A percentile compares a stretch with the other conserved stretches of the same genome.
Evolutionary conservation across 2,329 filamentous ascomycete genomes (phyloP).

Genomic region (Sporothrix phasma): DNA sequence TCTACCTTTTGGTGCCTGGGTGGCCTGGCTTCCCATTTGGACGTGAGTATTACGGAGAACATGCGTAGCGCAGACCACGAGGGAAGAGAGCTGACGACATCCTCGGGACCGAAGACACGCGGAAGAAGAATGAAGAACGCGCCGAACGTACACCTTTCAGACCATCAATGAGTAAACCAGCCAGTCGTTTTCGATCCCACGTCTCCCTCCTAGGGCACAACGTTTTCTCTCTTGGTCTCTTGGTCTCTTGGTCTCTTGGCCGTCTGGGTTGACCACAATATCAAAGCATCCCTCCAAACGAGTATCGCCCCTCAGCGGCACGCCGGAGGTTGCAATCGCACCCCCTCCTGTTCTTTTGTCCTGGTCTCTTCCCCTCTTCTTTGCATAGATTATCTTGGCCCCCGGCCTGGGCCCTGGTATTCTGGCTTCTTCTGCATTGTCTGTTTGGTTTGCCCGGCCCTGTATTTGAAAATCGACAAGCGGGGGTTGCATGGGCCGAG

Average conservation of each 20-base stretch:
- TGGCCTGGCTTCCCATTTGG: neutral
- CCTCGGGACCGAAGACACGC: neutral
- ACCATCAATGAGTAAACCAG: neutral
- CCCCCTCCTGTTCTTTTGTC: neutral
- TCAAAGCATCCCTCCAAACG: too few species aligned
- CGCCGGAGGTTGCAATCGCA: too few species aligned
- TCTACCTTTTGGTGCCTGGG: neutral
- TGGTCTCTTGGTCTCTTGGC: too few species aligned
- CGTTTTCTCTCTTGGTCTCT: too few species aligned
- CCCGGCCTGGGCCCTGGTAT: too few species aligned
- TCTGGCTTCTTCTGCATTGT: neutral
- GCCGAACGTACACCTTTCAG: neutral
- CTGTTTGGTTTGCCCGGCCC: neutral
- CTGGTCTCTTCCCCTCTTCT: neutral
- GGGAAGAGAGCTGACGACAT: neutral
- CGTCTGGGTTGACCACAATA: too few species aligned
- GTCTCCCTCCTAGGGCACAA: too few species aligned
- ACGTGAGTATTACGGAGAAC: neutral
- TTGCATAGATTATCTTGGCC: too few species aligned
- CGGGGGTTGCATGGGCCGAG: neutral
- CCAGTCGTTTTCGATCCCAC: too few species aligned
- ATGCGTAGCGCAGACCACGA: neutral
- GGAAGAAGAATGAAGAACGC: neutral
- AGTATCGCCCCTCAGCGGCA: too few species aligned
- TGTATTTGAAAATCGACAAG: neutral